Conservation (phyloP, 768 basidiomycete genomes). For the Hydnomerulius pinastri region DNA sequence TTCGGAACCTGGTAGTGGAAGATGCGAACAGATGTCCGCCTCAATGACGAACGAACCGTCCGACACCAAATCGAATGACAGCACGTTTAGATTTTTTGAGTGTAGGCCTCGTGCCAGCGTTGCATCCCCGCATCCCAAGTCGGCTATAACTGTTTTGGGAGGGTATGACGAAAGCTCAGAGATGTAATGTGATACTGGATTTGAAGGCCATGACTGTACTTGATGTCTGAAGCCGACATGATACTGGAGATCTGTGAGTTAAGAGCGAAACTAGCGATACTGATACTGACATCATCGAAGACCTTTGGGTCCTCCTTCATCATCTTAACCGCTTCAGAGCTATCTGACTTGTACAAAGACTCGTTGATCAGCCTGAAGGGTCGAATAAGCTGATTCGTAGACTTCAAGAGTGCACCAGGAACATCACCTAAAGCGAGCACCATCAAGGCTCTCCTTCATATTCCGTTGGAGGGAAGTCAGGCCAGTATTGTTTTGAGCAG, state of each 20-base stretch:
- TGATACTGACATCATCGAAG: slow-evolving; percentile 72
- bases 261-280: slow-evolving; percentile 2
- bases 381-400: slow-evolving; percentile 7
- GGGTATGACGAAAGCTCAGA: slow-evolving; percentile 64
- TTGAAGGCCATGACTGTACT: slow-evolving; percentile 91
- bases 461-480: slow-evolving; percentile 74
- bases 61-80: slow-evolving; percentile 82
- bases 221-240: slow-evolving; percentile 91
- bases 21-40: slow-evolving; percentile 79
- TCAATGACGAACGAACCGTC: slow-evolving; percentile 77
- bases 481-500: slow-evolving; percentile 17
- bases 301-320: slow-evolving; percentile 82
- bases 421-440: slow-evolving; percentile 82
- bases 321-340: slow-evolving; percentile 71
- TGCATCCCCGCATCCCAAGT: slow-evolving; percentile 96
- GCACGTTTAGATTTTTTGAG: slow-evolving; percentile 64
- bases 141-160: slow-evolving; percentile 73
- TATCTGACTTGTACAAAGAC: slow-evolving; percentile 84
- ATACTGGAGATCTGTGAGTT: slow-evolving; percentile 58
- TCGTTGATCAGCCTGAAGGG: slow-evolving; percentile 83
- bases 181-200: slow-evolving; percentile 87
- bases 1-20: slow-evolving; percentile 87
- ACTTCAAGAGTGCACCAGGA: not conserved
- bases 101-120: slow-evolving; percentile 75
- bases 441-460: slow-evolving; percentile 80